Evolutionary conservation across 2,329 filamentous ascomycete genomes (phyloP).

Genomic region (Trichoderma sp.): DNA sequence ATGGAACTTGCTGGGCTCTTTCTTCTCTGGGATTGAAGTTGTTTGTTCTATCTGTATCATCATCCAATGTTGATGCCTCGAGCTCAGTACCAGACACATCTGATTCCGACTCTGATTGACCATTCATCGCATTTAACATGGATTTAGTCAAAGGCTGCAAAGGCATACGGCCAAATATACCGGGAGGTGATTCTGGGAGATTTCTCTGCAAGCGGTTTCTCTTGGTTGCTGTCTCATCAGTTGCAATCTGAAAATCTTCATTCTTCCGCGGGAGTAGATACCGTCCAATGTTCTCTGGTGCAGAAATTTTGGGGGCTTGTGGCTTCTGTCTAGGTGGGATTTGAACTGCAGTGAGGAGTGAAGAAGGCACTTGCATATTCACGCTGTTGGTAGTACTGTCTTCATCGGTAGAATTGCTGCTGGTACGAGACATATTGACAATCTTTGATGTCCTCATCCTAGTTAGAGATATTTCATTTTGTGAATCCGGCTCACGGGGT

Average conservation of each 20-base stretch:
- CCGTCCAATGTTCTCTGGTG: conserved; percentile 34
- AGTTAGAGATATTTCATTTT: not conserved
- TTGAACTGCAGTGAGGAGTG: not conserved
- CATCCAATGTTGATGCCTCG: not conserved
- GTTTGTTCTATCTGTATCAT: not conserved
- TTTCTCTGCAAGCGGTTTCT: not conserved
- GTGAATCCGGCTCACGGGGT: not conserved
- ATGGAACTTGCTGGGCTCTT: not conserved
- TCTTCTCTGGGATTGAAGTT: not conserved
- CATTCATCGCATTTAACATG: conserved; percentile 29
- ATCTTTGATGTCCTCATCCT: conserved; percentile 35
- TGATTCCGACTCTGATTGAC: conserved; percentile 24
- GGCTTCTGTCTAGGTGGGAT: not conserved
- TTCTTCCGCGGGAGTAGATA: conserved; percentile 35
- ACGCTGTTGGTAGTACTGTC: conserved; percentile 28
- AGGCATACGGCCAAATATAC: conserved; percentile 19
- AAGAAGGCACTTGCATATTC: conserved; percentile 33
- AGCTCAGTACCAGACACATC: conserved; percentile 13
- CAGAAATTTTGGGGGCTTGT: conserved; percentile 9
- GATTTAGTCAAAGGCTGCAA: conserved; percentile 28
- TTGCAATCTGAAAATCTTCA: conserved; percentile 38
- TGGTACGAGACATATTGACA: conserved; percentile 39
- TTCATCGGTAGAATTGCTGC: conserved; percentile 38
- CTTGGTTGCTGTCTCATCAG: conserved; percentile 39
- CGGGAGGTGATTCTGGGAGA: not conserved